Base-by-base conservation (phyloP, 2,329 filamentous ascomycete genomes). In the Rhynchosporium graminicola region DNA sequence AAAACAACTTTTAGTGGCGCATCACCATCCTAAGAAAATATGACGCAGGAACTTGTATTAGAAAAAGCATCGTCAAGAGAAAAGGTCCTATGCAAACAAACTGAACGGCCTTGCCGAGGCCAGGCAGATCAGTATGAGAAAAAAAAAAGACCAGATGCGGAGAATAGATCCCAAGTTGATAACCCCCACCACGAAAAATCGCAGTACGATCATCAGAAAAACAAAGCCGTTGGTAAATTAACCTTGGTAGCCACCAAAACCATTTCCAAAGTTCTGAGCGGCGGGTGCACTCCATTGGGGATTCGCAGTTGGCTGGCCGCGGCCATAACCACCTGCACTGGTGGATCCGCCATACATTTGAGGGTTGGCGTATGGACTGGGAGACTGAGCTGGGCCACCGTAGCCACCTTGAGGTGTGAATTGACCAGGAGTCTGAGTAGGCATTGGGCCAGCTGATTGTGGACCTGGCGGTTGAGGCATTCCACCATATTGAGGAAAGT, bases 401-500 rank as follows among this genome's bases (percentile, higher is more conserved):
- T 87, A 92, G 74, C 83, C 85, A 69, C 83, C 85, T 76, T 90
- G 88, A 70, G 83, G 87, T 72, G 83, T 84, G 71, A 81, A 87
- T 60, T 74, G 72, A 65, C 74, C 74, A 61, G 75, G 76, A 62
- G 77, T 76, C 61, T 77, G 76, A 47, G 73, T 74, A 62, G 73
- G 67, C 71, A 75, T 74, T 26, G 74, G 73, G 62, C 73, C 74
- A 56, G 73, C 74, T 66, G 74, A 75, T 65, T 74, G 74, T 63
- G 72, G 73, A 64, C 73, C 74, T 61, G 65, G 68, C 67, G 70
- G 72, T 64, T 71, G 72, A 70, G 73, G 73, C 72, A 75, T 85
- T 84, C 91, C 91, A 74, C 90, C 89, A 75, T 98, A 98, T 79
- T 98, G 95, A 69, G 94, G 92, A 77, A 97, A 98, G 81, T 92